Conservation (phyloP, 2,329 filamentous ascomycete species). For the Tolypocladium guangdongense region DNA sequence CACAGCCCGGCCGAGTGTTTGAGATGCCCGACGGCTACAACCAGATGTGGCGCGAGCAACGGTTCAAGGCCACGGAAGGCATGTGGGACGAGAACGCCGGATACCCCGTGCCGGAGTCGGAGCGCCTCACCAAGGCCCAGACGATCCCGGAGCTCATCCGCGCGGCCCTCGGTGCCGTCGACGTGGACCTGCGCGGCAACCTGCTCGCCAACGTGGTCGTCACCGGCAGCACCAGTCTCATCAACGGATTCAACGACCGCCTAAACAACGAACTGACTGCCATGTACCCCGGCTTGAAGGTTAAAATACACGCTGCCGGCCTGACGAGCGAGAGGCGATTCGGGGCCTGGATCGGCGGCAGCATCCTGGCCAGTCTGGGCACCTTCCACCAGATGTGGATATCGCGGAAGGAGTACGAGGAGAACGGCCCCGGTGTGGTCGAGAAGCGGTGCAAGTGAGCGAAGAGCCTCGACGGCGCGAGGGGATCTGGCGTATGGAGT, state of each 20-base stretch:
- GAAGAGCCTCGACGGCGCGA: not conserved
- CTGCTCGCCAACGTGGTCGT: conserved; percentile 86
- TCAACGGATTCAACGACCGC: conserved; percentile 87
- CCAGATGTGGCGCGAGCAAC: conserved; percentile 83
- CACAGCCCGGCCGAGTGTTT: conserved; percentile 72
- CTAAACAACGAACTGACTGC: conserved; percentile 72
- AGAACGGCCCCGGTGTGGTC: conserved; percentile 81
- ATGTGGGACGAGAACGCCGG: conserved; percentile 82
- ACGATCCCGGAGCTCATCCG: conserved; percentile 79
- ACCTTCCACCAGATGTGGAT: conserved; percentile 99
- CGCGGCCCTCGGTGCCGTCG: conserved; percentile 64
- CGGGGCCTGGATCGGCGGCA: conserved; percentile 91
- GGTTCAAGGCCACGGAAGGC: conserved; percentile 76
- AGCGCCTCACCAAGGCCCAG: conserved; percentile 54
- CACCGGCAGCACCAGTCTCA: conserved; percentile 74
- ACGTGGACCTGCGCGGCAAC: conserved; percentile 77
- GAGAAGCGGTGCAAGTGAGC: conserved; percentile 88
- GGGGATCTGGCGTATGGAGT: conserved; percentile 23
- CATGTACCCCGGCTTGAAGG: conserved; percentile 75
- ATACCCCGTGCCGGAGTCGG: conserved; percentile 35
- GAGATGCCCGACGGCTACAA: conserved; percentile 97
- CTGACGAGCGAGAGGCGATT: conserved; percentile 83
- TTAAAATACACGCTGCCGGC: conserved; percentile 80
- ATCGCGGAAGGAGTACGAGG: conserved; percentile 91
- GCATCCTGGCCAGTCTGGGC: conserved; percentile 86